A percentile compares a stretch with the other conserved stretches of the same genome.
phyloP scores from a whole-genome alignment of 495 filamentous ascomycete species.

The Venustampulla echinocandica region DNA sequence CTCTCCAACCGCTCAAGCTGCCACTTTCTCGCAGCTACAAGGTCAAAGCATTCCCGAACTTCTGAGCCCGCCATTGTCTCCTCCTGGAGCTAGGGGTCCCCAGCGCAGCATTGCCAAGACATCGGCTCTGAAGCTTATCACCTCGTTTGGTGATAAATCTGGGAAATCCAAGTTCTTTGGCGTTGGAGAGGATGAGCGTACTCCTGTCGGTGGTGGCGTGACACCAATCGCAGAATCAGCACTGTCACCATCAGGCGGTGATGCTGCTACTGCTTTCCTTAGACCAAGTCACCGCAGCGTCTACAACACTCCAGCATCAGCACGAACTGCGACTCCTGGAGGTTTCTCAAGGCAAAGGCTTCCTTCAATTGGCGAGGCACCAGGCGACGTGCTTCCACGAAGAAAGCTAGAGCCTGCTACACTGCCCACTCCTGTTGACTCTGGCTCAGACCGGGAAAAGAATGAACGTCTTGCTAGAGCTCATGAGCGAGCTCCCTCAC shows the following conservation, averaged over 20 bases:
- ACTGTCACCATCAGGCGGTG: conserved; percentile 58
- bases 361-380: conserved; percentile 77
- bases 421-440: conserved; percentile 27
- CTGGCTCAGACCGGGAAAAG: conserved; percentile 22
- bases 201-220: conserved; percentile 66
- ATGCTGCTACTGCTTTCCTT: conserved; percentile 54
- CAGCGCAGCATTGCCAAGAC: conserved; percentile 60
- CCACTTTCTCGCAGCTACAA: conserved; percentile 43
- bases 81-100: conserved; percentile 40
- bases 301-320: conserved; percentile 60
- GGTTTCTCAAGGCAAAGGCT: conserved; percentile 60
- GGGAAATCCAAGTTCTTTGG: conserved; percentile 61
- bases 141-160: conserved; percentile 63
- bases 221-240: conserved; percentile 94
- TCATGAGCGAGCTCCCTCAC: conserved; percentile 16
- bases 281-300: conserved; percentile 48
- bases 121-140: conserved; percentile 88
- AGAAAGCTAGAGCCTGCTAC: conserved; percentile 25
- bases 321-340: conserved; percentile 64
- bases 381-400: conserved; percentile 29
- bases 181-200: conserved; percentile 54
- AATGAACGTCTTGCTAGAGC: conserved; percentile 8
- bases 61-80: conserved; percentile 51
- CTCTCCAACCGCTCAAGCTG: conserved; percentile 67
- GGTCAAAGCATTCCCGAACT: conserved; percentile 43